Evolutionary conservation across 495 filamentous ascomycete genomes (phyloP).

Genomic region (Pseudotulostoma volvatum): DNA sequence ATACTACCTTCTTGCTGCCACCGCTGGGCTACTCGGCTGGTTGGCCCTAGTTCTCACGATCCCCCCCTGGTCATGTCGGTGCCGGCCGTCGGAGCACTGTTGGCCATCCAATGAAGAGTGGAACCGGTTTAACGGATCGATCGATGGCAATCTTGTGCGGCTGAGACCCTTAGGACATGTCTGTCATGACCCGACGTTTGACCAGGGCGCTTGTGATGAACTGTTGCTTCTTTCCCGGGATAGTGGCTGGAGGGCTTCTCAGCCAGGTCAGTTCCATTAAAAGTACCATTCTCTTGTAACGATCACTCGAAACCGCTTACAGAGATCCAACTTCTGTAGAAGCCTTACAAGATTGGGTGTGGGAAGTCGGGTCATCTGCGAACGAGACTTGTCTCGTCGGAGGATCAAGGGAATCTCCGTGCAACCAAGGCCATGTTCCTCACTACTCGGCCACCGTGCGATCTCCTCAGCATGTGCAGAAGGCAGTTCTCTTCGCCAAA

Average conservation of each 20-base stretch:
- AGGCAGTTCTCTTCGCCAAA: constrained; percentile 8
- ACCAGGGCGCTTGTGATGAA: neutral
- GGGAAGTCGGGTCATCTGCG: constrained; percentile 39
- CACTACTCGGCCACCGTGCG: neutral
- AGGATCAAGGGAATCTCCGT: constrained; percentile 18
- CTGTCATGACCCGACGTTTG: constrained; percentile 3
- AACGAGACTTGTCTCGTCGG: constrained; percentile 36
- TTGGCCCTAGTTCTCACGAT: too few relatives aligned
- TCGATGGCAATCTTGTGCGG: constrained; percentile 6
- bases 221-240: neutral
- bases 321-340: too few relatives aligned
- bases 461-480: neutral
- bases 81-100: neutral
- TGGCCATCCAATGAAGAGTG: constrained; percentile 7
- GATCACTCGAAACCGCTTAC: too few relatives aligned
- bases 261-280: too few relatives aligned
- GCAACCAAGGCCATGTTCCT: constrained; percentile 7
- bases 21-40: too few relatives aligned
- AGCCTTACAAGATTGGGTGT: neutral
- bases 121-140: constrained; percentile 7
- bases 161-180: constrained; percentile 5
- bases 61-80: too few relatives aligned
- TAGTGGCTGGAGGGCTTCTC: neutral
- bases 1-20: too few relatives aligned
- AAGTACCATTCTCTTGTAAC: too few relatives aligned